Base-by-base conservation (phyloP, 192 early-diverging fungal species). In the Backusella liffmaniae region DNA sequence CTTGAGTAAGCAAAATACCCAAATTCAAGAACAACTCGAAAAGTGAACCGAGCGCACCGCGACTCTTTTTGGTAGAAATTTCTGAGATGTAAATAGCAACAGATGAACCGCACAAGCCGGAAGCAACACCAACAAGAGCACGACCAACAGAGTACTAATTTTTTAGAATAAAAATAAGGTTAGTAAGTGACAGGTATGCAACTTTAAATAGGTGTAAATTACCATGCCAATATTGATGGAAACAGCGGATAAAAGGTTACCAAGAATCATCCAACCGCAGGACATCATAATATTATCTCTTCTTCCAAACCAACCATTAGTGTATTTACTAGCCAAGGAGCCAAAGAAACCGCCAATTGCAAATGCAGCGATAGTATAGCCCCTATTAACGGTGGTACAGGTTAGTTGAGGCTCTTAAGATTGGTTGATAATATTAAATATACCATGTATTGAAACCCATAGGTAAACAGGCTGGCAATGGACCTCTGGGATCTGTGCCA, bases 1-100 rank as follows among this genome's bases (percentile, higher is more conserved):
- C 77, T 67, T 93, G 92, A 76, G 92, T 89, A 5, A 92, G 23
- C 78, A 97, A 85, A 74, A 97, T 92, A 35, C 96, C 96, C 36
- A 92, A 46, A 62, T 94, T 92, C 68, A 96, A 88, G 9, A 90
- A 89, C 75, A 95, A 84, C 87, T 96, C 93, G 77, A 91, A 92
- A 68, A 91, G 79, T 36, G 88, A 88, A 42, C 96, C 93, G 67
- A 95, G 79, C 6, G 88, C 79, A 62, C 93, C 94, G 76, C 94
- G 89, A 37, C 86, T 82, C 32, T 87, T 86, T 6, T 89, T 88
- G 0, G 96, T 94, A 0, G 92, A 86, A 75, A 97, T 90, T 81
- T 96, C 96, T 13, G 89, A 89, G n/a, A 97, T 88, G 76, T 95
- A 96, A 44, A 81, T 81, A 26, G 79, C 34, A 89, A 88, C 3